Evolutionary conservation across 805 yeast species (phyloP), one percentile per base, ranked within the genome.

Genomic region (Blastobotrys chiropterorum): DNA sequence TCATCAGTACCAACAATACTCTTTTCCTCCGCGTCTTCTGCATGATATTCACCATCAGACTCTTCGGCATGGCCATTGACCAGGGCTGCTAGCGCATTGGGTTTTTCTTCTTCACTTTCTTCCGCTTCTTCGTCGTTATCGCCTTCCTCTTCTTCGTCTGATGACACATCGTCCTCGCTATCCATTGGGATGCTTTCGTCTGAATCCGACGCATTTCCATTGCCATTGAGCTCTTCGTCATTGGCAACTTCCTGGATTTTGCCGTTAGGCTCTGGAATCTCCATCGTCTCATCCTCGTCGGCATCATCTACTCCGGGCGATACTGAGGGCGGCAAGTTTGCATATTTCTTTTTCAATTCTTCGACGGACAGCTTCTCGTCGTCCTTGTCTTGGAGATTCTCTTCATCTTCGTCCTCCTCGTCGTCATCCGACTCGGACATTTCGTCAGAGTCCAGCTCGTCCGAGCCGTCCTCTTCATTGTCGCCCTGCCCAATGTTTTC

Each of bases 291-390:
- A 26, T 26, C 34, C n/a, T 40, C 58, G 17, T 41, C 38, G 17
- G 53, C 45, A 50, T 55, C n/a, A 47, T 60, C 49, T 57, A 55
- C 11, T 52, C 58, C 41, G 68, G 51, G 2, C 60, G 60, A 21
- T 72, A 68, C 52, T 81, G 53, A 39, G 70, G 63, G 8, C 5
- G 34, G 34, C 11, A 26, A 26, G 34, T 26, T 26, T 17, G 80
- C 75, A 60, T 85, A 82, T 65, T 85, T 82, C 55, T 73, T 71
- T 44, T 72, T 70, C 57, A 82, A 72, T 61, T 80, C 78, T 43
- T 81, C 85, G 1, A 81, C 73, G 0, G 83, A 68, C 42, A 83
- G 67, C 22, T 74, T 67, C 56, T 71, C 72, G 56, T 82, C 87
- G 44, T 72, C 74, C 3, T 63, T 66, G 26, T 56, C 62, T 14